Evolutionary conservation across 164 flowering plant species (phyloP).

Genomic region (Tetracentron sinense): DNA sequence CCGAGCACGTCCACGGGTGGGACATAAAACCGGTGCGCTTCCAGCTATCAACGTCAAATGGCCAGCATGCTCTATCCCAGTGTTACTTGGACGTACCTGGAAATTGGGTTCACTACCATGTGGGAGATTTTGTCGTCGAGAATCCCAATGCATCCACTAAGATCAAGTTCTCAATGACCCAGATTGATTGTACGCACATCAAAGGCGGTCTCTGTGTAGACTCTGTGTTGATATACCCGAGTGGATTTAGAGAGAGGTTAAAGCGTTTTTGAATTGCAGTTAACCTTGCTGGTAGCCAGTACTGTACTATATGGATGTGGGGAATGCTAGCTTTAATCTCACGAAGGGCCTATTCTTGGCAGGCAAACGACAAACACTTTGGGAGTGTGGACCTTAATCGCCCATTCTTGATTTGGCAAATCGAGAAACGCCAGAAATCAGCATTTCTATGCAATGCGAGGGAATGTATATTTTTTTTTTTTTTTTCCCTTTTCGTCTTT

Average conservation of each 20-base stretch:
- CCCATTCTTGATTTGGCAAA: too few species aligned
- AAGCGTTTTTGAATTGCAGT: constrained; percentile 10
- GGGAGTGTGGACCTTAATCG: too few species aligned
- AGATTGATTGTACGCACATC: constrained; percentile 91
- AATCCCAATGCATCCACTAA: constrained; percentile 33
- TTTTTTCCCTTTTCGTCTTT: too few species aligned
- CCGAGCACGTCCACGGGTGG: constrained; percentile 81
- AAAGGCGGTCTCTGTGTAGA: constrained; percentile 92
- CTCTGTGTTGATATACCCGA: constrained; percentile 57
- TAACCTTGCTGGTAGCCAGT: constrained; percentile 8
- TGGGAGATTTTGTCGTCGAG: constrained; percentile 64
- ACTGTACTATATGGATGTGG: too few species aligned
- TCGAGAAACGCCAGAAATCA: too few species aligned
- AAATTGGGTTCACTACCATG: constrained; percentile 61
- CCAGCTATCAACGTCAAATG: constrained; percentile 61
- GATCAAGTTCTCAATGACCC: constrained; percentile 73
- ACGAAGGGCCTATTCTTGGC: too few species aligned
- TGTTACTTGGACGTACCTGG: constrained; percentile 62
- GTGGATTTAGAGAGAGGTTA: constrained; percentile 26
- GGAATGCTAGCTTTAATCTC: too few species aligned
- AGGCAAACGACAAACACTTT: too few species aligned
- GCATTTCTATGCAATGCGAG: too few species aligned
- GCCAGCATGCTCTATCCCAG: constrained; percentile 47
- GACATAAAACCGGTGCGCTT: constrained; percentile 68
- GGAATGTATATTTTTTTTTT: too few species aligned